phyloP scores from a whole-genome alignment of 1,139 yeast species.

The Kodamaea arcana region DNA sequence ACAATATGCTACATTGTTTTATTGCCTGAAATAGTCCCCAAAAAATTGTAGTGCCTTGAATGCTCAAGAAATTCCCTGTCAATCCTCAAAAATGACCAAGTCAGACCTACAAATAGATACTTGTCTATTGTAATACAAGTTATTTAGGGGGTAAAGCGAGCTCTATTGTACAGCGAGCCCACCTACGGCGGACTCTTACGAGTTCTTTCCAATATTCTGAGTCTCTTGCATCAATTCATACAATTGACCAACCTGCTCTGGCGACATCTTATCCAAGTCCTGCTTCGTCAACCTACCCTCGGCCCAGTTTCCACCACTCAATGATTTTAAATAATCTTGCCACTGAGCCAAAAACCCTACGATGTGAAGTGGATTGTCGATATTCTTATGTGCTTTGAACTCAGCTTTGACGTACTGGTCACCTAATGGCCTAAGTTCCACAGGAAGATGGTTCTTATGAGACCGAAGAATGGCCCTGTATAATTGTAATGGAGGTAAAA shows the following conservation, averaged over 20 bases:
- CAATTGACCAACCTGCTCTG: conserved; percentile 84
- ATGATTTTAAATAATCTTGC: conserved; percentile 80
- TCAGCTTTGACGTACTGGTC: conserved; percentile 88
- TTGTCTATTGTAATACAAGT: too few relatives aligned
- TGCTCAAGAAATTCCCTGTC: too few relatives aligned
- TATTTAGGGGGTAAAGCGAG: too few relatives aligned
- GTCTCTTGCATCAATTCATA: conserved; percentile 48
- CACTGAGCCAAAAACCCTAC: conserved; percentile 91
- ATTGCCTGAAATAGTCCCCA: too few relatives aligned
- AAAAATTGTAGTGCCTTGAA: too few relatives aligned
- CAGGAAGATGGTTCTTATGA: conserved; percentile 61
- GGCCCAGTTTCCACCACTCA: conserved; percentile 77
- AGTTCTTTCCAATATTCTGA: conserved; percentile 37
- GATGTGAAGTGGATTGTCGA: conserved; percentile 88
- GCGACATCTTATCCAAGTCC: conserved; percentile 77
- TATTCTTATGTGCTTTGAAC: conserved; percentile 76
- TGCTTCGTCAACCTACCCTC: conserved; percentile 60
- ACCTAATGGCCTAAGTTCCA: conserved; percentile 71
- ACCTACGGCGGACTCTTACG: too few relatives aligned
- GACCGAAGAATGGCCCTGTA: conserved; percentile 79
- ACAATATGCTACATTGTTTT: too few relatives aligned
- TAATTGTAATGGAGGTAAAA: conserved; percentile 76
- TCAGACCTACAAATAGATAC: too few relatives aligned
- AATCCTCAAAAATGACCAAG: too few relatives aligned
- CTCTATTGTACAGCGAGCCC: too few relatives aligned